Conservation (phyloP, 1,284 basidiomycete genomes). For the Meripilus lineatus region DNA sequence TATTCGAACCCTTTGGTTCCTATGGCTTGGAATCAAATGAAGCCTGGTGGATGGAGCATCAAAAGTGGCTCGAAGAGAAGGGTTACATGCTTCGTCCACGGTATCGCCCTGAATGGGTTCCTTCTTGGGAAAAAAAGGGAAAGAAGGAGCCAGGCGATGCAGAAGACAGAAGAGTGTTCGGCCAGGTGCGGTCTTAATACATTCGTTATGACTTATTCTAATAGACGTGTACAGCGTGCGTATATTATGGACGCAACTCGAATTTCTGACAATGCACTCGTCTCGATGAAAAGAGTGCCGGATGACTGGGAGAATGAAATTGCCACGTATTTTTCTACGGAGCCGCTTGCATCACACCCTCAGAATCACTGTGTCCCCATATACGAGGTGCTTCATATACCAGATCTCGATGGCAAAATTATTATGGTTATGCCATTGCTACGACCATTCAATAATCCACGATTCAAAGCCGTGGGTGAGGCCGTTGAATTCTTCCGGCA, state of each 20-base stretch:
- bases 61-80: not conserved
- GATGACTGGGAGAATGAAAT: constrained; percentile 20
- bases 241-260: not conserved
- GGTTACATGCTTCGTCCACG: constrained; percentile 3
- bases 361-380: constrained; percentile 20
- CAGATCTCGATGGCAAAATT: constrained; percentile 8
- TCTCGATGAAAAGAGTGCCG: constrained; percentile 1
- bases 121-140: too few relatives aligned
- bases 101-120: not conserved
- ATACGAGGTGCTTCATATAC: constrained; percentile 18
- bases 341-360: constrained; percentile 14
- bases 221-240: too few relatives aligned
- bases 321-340: constrained; percentile 11
- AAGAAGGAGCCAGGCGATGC: too few relatives aligned
- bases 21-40: not conserved
- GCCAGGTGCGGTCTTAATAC: too few relatives aligned
- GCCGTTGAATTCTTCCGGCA: constrained; percentile 16
- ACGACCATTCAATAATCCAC: constrained; percentile 8
- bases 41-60: not conserved
- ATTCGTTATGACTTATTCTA: too few relatives aligned
- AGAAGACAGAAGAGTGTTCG: too few relatives aligned
- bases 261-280: not conserved
- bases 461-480: constrained; percentile 12
- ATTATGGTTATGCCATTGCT: not conserved
- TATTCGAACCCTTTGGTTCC: too few relatives aligned